phyloP scores from a whole-genome alignment of 768 basidiomycete genomes.

The Cyclocybe aegerita region DNA sequence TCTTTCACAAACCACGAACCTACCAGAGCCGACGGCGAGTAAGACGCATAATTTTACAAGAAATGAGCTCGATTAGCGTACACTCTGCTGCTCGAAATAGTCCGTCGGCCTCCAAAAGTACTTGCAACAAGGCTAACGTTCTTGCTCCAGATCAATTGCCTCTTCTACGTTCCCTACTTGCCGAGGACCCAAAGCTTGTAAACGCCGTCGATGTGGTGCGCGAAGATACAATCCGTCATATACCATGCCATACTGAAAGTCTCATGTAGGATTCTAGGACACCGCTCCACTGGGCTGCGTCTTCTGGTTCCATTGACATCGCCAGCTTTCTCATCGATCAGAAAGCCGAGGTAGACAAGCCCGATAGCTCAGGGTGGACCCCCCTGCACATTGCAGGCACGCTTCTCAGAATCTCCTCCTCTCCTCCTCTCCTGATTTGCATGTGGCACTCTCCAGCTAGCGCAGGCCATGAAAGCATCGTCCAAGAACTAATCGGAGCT shows the following conservation, averaged over 20 bases:
- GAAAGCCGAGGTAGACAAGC: slow-evolving; percentile 64
- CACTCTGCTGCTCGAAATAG: slow-evolving; percentile 75
- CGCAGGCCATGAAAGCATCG: slow-evolving; percentile 75
- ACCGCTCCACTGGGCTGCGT: slow-evolving; percentile 85
- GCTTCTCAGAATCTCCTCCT: slow-evolving; percentile 9
- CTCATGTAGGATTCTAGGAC: slow-evolving; percentile 68
- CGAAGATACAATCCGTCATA: slow-evolving; percentile 14
- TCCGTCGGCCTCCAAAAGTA: slow-evolving; percentile 24
- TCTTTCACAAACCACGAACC: too few relatives aligned
- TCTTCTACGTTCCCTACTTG: slow-evolving; percentile 63
- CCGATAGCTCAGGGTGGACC: slow-evolving; percentile 73
- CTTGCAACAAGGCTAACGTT: slow-evolving; percentile 2
- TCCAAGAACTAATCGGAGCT: slow-evolving; percentile 75
- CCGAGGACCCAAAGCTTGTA: slow-evolving; percentile 60
- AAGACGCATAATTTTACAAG: background rate
- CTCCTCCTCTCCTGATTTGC: slow-evolving; percentile 15
- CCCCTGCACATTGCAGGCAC: slow-evolving; percentile 78
- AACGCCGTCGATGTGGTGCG: slow-evolving; percentile 62
- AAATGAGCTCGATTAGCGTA: slow-evolving; percentile 48
- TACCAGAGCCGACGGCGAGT: too few relatives aligned
- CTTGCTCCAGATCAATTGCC: slow-evolving; percentile 59
- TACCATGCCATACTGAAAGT: slow-evolving; percentile 5
- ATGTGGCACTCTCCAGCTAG: slow-evolving; percentile 52
- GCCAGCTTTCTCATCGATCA: slow-evolving; percentile 67
- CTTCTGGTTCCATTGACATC: slow-evolving; percentile 69